Percentiles rank a stretch among this genome's conserved stretches.
These are phyloP conservation scores for Xylaria scruposa DNA, from an alignment of 495 filamentous ascomycete genomes.

Conservation along the genomic window DNA sequence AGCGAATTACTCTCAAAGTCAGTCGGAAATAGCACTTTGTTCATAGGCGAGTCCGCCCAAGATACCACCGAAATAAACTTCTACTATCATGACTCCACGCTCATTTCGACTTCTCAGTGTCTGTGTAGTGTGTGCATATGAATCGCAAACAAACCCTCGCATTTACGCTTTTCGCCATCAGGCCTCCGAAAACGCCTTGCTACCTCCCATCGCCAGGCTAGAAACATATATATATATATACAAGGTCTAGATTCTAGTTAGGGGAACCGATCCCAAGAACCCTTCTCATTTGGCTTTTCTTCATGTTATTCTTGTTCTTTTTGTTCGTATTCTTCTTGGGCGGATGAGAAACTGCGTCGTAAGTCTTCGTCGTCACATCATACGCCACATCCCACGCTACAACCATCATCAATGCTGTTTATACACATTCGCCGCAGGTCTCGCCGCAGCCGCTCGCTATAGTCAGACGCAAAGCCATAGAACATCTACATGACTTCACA, in stretches of 20 bases:
- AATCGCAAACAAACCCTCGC: constrained; percentile 23
- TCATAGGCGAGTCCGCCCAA: neutral
- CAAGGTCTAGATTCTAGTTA: constrained; percentile 24
- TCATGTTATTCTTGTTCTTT: neutral
- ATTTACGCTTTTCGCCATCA: constrained; percentile 31
- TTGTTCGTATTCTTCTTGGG: neutral
- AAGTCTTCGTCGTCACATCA: constrained; percentile 11
- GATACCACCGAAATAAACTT: neutral
- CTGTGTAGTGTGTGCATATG: neutral
- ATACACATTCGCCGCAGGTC: neutral
- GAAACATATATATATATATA: constrained; percentile 24
- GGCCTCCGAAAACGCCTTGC: constrained; percentile 29
- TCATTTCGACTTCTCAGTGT: neutral
- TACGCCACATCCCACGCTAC: neutral
- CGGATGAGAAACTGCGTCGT: constrained; percentile 6
- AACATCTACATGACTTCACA: constrained; percentile 48
- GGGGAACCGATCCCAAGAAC: neutral
- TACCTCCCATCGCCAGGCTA: constrained; percentile 22
- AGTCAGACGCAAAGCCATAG: neutral
- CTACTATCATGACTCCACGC: neutral
- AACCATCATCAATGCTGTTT: constrained; percentile 4
- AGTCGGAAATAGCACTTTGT: neutral
- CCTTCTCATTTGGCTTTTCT: constrained; percentile 3
- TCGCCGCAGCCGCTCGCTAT: neutral
- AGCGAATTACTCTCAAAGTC: neutral